Conservation (phyloP, 208 protist species). For the Hexamita inflata region DNA sequence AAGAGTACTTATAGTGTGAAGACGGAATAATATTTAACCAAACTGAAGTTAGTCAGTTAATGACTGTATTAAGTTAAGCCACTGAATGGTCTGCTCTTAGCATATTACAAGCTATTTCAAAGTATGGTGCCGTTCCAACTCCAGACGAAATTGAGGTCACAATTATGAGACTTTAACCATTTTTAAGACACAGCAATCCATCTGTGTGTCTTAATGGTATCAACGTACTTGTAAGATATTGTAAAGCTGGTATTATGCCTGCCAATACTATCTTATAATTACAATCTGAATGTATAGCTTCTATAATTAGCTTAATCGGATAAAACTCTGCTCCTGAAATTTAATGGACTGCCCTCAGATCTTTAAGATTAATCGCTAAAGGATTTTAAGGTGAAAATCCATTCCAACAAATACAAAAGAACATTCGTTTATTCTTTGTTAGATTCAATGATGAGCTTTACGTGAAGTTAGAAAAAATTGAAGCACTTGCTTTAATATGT, state of each 20-base stretch:
- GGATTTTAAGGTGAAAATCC: not conserved
- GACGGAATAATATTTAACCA: conserved; percentile 31
- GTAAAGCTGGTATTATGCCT: not conserved
- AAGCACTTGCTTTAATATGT: conserved; percentile 28
- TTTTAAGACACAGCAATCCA: not conserved
- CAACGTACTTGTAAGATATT: not conserved
- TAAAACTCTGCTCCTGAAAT: conserved; percentile 39
- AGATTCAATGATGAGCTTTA: conserved; percentile 43
- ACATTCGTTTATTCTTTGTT: conserved; percentile 33
- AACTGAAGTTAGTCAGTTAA: conserved; percentile 32
- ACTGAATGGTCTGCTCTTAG: conserved; percentile 56
- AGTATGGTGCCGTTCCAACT: not conserved
- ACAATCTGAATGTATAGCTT: not conserved
- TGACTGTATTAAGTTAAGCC: conserved; percentile 27
- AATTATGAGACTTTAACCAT: conserved; percentile 40
- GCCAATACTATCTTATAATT: not conserved
- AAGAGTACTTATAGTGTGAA: not conserved
- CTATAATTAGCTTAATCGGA: conserved; percentile 46
- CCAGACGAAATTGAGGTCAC: not conserved
- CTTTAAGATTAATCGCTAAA: not conserved
- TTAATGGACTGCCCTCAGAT: conserved; percentile 32
- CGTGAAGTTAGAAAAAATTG: conserved; percentile 44
- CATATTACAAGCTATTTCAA: conserved; percentile 1
- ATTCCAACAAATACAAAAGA: not conserved
- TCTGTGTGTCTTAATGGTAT: not conserved